Evolutionary conservation across 768 basidiomycete species (phyloP).

Genomic region (Vararia minispora): DNA sequence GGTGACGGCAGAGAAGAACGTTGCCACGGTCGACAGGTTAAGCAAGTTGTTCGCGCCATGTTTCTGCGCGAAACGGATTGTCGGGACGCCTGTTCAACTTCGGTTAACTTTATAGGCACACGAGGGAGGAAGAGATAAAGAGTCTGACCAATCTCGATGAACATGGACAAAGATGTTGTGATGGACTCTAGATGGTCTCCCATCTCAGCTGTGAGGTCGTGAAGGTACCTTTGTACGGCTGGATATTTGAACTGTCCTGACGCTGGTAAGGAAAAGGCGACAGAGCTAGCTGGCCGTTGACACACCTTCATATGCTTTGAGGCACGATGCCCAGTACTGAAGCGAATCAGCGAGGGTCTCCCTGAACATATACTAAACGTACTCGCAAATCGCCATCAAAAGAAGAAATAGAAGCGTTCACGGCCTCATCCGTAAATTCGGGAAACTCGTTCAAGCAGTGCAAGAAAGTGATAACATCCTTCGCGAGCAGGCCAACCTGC

Average conservation of each 20-base stretch:
- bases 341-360: not conserved
- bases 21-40: slow-evolving; percentile 67
- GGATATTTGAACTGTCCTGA: slow-evolving; percentile 63
- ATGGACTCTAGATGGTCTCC: slow-evolving; percentile 64
- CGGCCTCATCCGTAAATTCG: slow-evolving; percentile 64
- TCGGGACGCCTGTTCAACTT: slow-evolving; percentile 47
- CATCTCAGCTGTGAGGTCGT: slow-evolving; percentile 65
- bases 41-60: slow-evolving; percentile 60
- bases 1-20: slow-evolving; percentile 68
- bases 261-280: slow-evolving; percentile 1
- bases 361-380: slow-evolving; percentile 11
- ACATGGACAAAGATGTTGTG: slow-evolving; percentile 55
- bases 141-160: slow-evolving; percentile 61
- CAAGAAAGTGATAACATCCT: slow-evolving; percentile 58
- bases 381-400: slow-evolving; percentile 66
- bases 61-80: slow-evolving; percentile 66
- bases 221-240: slow-evolving; percentile 63
- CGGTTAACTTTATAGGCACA: not conserved
- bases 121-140: slow-evolving; percentile 5
- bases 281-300: slow-evolving; percentile 6
- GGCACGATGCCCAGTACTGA: slow-evolving; percentile 68
- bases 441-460: slow-evolving; percentile 70
- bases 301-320: slow-evolving; percentile 51
- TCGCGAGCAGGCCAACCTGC: slow-evolving; percentile 50
- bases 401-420: slow-evolving; percentile 52